Evolutionary conservation across 202 grass and related monocot genomes (phyloP), one percentile per base, ranked within the genome.

Genomic region (Miscanthus sacchariflorus): DNA sequence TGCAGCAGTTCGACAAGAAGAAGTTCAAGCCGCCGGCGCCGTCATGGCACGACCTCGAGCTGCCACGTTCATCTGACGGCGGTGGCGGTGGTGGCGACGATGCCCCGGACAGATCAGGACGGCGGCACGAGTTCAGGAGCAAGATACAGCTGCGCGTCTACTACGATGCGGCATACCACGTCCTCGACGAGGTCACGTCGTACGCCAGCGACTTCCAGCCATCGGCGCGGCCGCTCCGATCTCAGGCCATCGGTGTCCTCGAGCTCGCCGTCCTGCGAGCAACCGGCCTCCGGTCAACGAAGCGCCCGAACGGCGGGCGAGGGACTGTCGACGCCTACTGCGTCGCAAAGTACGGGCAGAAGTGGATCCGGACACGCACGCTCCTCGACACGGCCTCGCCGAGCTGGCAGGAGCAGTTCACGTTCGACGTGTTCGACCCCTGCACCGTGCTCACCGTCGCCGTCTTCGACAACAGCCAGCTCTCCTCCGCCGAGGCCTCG

Each of bases 381-480:
- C 23, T 87, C 59, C 68, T 59, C 12, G 78, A 45, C 50, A 63
- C 81, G 23, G 9, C 27, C 0, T 19, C 52, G 6, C 85, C 89
- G 17, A 65, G 17, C 58, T 91, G 89, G 89, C 76, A 91, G 35
- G 89, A 91, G 75, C 89, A 91, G 85, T 91, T 84, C 75, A 61
- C 69, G 2, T 91, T 85, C 85, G 89, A 84, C 14, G 88, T 90
- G 24, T 81, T 86, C 73, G 95, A 98, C 69, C 93, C 89, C 49
- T 90, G 87, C 83, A 98, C 95, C 25, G 95, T 93, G 82, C 90
- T 98, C 83, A 93, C 93, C 80, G 83, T 98, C 85, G 93, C 91
- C 90, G 93, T 98, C 72, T 90, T 95, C 91, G 89, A 93, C 85
- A 98, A 92, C 83, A 11, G 6, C 65, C 78, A 86, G 27, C 58